phyloP scores from a whole-genome alignment of 192 early-diverging fungal genomes.

The Gamsiella multidivaricata region DNA sequence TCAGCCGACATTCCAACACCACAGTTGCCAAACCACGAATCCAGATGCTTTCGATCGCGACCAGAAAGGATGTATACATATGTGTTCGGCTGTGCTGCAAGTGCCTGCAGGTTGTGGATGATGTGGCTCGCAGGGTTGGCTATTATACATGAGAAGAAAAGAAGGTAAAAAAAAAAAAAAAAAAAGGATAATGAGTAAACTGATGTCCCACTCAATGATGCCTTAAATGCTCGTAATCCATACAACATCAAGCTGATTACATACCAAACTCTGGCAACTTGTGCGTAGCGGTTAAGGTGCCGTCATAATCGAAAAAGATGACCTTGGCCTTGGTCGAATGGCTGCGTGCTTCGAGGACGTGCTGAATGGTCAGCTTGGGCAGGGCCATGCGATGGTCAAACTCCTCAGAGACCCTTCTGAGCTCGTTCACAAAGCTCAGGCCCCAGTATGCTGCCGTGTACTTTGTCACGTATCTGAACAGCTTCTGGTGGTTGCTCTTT shows the following conservation, averaged over 20 bases:
- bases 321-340: slow-evolving; percentile 77
- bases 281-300: slow-evolving; percentile 88
- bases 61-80: slow-evolving; percentile 97
- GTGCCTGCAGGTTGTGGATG: slow-evolving; percentile 73
- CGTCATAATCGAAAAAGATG: slow-evolving; percentile 96
- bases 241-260: no score
- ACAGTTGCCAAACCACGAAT: slow-evolving; percentile 89
- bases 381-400: slow-evolving; percentile 71
- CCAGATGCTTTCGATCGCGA: slow-evolving; percentile 88
- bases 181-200: background rate
- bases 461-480: slow-evolving; percentile 94
- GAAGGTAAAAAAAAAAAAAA: background rate
- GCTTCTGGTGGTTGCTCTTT: slow-evolving; percentile 87
- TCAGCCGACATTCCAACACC: slow-evolving; percentile 95
- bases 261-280: slow-evolving; percentile 88
- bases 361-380: slow-evolving; percentile 65
- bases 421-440: slow-evolving; percentile 90
- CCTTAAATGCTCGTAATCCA: no score
- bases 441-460: slow-evolving; percentile 99
- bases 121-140: slow-evolving; percentile 84
- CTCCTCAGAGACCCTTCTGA: slow-evolving; percentile 69
- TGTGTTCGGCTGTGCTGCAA: slow-evolving; percentile 83
- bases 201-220: no score
- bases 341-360: slow-evolving; percentile 65
- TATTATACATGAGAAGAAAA: background rate